A percentile compares a stretch with the other conserved stretches of the same genome.
Conservation (phyloP, 805 yeast genomes). For the Tetrapisispora pingtungensis region DNA sequence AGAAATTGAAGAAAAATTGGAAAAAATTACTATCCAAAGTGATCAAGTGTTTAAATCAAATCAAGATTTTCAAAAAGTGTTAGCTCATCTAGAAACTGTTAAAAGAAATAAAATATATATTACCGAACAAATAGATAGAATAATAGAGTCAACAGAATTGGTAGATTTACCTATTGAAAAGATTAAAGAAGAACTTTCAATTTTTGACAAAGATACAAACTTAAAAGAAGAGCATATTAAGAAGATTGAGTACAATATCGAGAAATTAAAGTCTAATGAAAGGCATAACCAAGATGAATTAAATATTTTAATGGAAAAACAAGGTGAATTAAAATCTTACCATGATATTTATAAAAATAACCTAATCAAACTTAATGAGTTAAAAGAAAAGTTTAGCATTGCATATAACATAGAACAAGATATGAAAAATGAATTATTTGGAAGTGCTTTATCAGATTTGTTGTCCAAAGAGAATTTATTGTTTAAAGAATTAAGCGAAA, state of each 20-base stretch:
- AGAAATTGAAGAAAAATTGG: constrained; percentile 40
- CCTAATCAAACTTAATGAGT: background rate
- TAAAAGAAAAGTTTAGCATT: background rate
- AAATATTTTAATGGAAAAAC: constrained; percentile 34
- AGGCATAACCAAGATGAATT: constrained; percentile 25
- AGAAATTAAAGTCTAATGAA: constrained; percentile 17
- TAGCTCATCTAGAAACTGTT: constrained; percentile 53
- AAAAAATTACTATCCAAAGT: constrained; percentile 44
- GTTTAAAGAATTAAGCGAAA: background rate
- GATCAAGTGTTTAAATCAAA: constrained; percentile 60
- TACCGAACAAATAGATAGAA: constrained; percentile 41
- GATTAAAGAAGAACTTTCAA: constrained; percentile 18
- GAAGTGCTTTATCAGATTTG: background rate
- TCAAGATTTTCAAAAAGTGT: constrained; percentile 67
- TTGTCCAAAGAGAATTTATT: background rate
- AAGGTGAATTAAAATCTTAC: constrained; percentile 47
- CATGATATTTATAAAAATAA: constrained; percentile 20
- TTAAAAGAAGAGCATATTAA: constrained; percentile 25
- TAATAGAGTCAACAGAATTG: constrained; percentile 25
- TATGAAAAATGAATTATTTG: background rate
- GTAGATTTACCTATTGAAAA: constrained; percentile 29
- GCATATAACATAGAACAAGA: background rate
- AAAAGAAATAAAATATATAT: constrained; percentile 38
- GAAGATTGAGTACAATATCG: constrained; percentile 17
- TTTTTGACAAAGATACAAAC: constrained; percentile 7